Base-by-base conservation (phyloP, 768 basidiomycete species). In the Tricholoma furcatifolium region DNA sequence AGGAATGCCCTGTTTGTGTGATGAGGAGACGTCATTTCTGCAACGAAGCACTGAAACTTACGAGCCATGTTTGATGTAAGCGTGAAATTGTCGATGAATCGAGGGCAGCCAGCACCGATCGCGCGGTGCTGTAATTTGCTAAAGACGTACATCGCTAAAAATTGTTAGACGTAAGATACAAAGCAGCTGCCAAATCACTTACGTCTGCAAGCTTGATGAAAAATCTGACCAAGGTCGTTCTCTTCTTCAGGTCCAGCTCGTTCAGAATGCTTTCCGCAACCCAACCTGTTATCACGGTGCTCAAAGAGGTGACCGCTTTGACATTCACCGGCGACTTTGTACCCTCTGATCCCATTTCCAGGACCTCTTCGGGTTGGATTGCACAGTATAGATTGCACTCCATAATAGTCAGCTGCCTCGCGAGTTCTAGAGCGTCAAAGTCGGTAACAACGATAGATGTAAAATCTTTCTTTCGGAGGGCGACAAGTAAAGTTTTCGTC, bases 81-180 rank as follows among this genome's bases (percentile, higher is more conserved):
- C 97, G 81, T 20, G 93, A 82, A 59, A 99, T 95, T 1, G 93
- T 97, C 15, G 94, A 96, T 14, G 93, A 96, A 67, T 98, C 96
- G 53, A 99, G 76, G 5, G 96, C 96, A 8, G 93, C 95, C 45
- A 98, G 75, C 62, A 99, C 88, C 12, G 96, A 91, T 30, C 94
- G 84, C 35, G 93, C 84, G 5, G 93, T 94, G 60, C 93, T 96
- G 67, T 88, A 98, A 69, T 99, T 99, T 55, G 87, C 77, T 59
- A 98, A 62, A 3, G 77, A 72, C 6, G 85, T 81, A 70, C 93
- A 96, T 34, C 93, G 88, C 96, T 98, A 60, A 18, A 52, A 34
- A 44, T 39, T 31, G 54, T 55, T 55, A 57, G 38, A 36, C 9
- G 48, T 50, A 45, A 10, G 27, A 23, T 38, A 49, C 43, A 51